Base-by-base conservation (phyloP, 192 early-diverging fungal genomes). In the Coemansia nantahalensis region DNA sequence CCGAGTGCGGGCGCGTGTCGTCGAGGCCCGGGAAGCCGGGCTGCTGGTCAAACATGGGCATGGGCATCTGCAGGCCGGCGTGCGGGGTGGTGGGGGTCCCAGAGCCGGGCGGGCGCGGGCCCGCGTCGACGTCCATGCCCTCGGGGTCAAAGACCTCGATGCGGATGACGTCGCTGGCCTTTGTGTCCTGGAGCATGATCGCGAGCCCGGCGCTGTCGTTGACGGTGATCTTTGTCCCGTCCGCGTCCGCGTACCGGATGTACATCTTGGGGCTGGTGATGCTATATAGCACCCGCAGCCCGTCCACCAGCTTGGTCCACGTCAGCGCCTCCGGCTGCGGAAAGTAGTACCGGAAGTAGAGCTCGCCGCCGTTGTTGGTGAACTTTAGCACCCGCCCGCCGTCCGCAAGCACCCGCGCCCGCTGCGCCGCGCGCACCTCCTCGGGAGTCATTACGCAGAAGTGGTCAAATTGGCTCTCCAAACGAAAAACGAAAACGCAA, bases 301-400 rank as follows among this genome's bases (percentile, higher is more conserved):
- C 69, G 54, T 41, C 54, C 33, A 39, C 50, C 45, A 73, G 45
- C 46, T 57, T 65, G 54, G 48, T 61, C 69, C 69, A 73, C 8
- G 57, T 73, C 21, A 73, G 54, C 19, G 22, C 35, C 17, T 65
- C 53, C 8, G 69, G 69, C 41, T 65, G 48, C 15, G 62, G 62
- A 35, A 73, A 73, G 54, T 57, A 73, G 54, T 73, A 73, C 31
- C 69, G 49, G 44, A 73, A 73, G 46, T 73, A 73, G 38, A 73
- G 50, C 34, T 66, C 53, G 41, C 70, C 70, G 21, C 70, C 70
- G 39, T 65, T 60, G 28, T 66, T 66, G 23, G 70, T 74, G 47
- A 74, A 74, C 59, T 74, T 74, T 36, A 74, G 58, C 19, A 74
- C 63, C n/a, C 70, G 70, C 3, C 70, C 70, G 54, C 70, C 70